Percentiles rank a stretch among this genome's conserved stretches.
phyloP scores from a whole-genome alignment of 2,329 filamentous ascomycete genomes.

The Penicillium corylophilum region DNA sequence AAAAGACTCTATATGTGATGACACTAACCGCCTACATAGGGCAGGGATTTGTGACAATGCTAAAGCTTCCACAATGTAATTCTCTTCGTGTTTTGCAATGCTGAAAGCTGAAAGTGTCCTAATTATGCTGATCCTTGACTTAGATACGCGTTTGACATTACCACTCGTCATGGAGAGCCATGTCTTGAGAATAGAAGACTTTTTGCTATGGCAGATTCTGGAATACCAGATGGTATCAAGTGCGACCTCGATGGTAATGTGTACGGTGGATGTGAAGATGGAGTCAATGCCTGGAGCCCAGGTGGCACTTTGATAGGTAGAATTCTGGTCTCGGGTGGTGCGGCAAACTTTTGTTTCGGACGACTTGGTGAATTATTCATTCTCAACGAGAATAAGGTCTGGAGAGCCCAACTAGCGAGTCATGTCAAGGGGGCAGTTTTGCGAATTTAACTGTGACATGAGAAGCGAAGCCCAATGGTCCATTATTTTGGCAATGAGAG shows the following conservation, averaged over 20 bases:
- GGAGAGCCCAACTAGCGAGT: slow-evolving; percentile 39
- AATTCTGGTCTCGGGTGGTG: slow-evolving; percentile 51
- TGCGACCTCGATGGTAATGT: slow-evolving; percentile 56
- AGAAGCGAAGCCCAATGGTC: too few species aligned
- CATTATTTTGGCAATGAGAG: too few species aligned
- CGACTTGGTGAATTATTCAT: slow-evolving; percentile 37
- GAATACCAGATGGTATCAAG: slow-evolving; percentile 50
- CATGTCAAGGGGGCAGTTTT: slow-evolving; percentile 6
- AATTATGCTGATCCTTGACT: too few species aligned
- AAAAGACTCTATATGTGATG: slow-evolving; percentile 42
- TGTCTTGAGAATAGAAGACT: slow-evolving; percentile 51
- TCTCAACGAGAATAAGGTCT: slow-evolving; percentile 48
- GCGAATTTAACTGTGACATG: too few species aligned
- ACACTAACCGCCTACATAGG: slow-evolving; percentile 35
- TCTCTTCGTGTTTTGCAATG: too few species aligned
- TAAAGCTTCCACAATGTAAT: slow-evolving; percentile 25
- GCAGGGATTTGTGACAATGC: slow-evolving; percentile 18
- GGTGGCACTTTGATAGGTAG: slow-evolving; percentile 54
- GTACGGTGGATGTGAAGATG: slow-evolving; percentile 55
- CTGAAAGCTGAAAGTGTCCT: too few species aligned
- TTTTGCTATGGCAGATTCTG: slow-evolving; percentile 51
- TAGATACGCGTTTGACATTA: slow-evolving; percentile 52
- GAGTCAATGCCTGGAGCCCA: slow-evolving; percentile 53
- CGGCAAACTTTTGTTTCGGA: slow-evolving; percentile 53
- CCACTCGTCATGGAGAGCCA: slow-evolving; percentile 32